Base-by-base conservation (phyloP, 805 yeast genomes). In the Barnettozyma vustinii region DNA sequence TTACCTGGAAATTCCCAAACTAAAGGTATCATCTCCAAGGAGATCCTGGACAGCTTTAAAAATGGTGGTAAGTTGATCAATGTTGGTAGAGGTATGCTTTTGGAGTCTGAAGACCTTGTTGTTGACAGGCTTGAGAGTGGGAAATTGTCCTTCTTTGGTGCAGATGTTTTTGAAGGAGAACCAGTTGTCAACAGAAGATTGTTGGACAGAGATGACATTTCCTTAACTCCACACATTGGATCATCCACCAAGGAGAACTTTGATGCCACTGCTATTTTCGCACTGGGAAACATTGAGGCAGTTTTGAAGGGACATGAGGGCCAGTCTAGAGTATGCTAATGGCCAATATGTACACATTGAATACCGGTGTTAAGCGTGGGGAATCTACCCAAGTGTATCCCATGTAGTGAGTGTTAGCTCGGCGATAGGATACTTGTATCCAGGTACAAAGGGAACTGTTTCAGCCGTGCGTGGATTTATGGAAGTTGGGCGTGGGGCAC, bases 211-310 rank as follows among this genome's bases (percentile, higher is more conserved):
- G 59, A 61, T 41, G 81, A 78, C 55, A 78, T 78, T 9, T 57
- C 76, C 2, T 57, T 79, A 48, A 78, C 84, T 5, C 88, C 88
- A 2, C 88, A 82, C 59, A 62, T 80, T 43, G 88, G 83, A 0
- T 79, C 84, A 25, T 74, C 81, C 5, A 80, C 85, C 0, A 61
- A 57, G 33, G 74, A 72, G 47, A 74, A 71, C 49, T 74, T 67
- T 47, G 68, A 72, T 46, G 67, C 66, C 36, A 69, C 79, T 19
- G 74, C 79, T 5, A 65, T 71, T 15, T 58, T 58, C 33, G 74
- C 80, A 1, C 57, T 79, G 65, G 61, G 67, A 26, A 76, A 76
- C 57, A 74, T 79, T 18, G 68, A 64, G 6, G 37, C 30, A 9
- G 72, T 71, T 12, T 46, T 70, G n/a, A 54, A 67, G 12, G 63